Evolutionary conservation across 1,139 yeast genomes (phyloP), one percentile per base, ranked within the genome.

Genomic region (Keqinozyma sinolaborantium): DNA sequence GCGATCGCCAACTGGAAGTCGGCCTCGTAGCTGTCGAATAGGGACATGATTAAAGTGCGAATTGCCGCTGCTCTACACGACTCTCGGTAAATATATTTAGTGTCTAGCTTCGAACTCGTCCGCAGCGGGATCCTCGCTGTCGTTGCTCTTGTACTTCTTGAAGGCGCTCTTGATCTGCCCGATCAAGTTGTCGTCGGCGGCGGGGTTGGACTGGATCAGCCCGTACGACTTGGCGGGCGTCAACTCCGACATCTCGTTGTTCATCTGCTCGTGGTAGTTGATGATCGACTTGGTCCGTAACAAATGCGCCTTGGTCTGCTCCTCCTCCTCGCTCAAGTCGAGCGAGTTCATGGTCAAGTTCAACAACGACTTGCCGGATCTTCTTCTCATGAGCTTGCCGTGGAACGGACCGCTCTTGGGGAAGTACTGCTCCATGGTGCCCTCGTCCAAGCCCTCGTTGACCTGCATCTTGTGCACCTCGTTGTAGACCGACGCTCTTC

Each of bases 1-100:
- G 77, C 77, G 42, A 76, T 70, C 5, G 90, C 80, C 42, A 83
- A 69, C 48, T 81, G 80, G 58, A 77, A 82, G 47, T 85, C 95
- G 1, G 83, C 61, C 51, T 85, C 95, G 54, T 84, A 83, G 21
- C 78, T 74, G 32, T 66, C 61, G 51, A 84, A 82, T 45, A 81
- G 64, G 27, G 16, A 28, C 19, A 26, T 18, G 21, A 18, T 7
- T 18, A n/a, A n/a, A n/a, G n/a, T n/a, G n/a, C 10, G 21, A 16
- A 23, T 23, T 12, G 25, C 6, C 7, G 12, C 12, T 26, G 20
- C 10, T 26, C 10, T 18, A 18, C 25, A 23, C 21, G 11, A 29
- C 12, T 14, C 16, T 12, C 10, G 15, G 2, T 16, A 6, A 4
- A 9, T 10, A 18, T 18, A 18, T 18, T 18, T 36, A 40, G 29